These are phyloP conservation scores for Nakataea oryzae DNA, from an alignment of 2,329 filamentous ascomycete species.

Conservation along the genomic window DNA sequence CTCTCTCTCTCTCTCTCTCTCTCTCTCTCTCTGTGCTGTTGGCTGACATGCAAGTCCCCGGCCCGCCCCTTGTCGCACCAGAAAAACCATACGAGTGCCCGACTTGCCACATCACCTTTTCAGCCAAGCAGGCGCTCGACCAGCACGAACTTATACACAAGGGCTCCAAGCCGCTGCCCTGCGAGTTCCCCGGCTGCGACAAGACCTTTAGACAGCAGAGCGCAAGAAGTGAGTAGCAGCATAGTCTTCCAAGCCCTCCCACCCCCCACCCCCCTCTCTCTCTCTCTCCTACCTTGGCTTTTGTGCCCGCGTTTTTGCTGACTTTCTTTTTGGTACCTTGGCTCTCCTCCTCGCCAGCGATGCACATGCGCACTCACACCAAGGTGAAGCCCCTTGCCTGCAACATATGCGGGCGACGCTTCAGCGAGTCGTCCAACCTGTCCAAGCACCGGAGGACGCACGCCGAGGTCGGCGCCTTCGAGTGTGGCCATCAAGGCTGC, in stretches of 20 bases:
- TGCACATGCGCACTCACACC: conserved; percentile 57
- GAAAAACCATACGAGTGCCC: conserved; percentile 49
- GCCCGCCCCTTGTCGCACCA: conserved; percentile 14
- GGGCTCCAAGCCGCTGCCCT: conserved; percentile 52
- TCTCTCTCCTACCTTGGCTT: background rate
- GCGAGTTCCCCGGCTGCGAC: conserved; percentile 35
- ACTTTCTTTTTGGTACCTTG: background rate
- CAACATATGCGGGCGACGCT: conserved; percentile 45
- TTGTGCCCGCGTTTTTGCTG: background rate
- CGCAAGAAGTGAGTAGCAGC: conserved; percentile 46
- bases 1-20: too few species aligned
- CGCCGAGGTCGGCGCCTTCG: conserved; percentile 37
- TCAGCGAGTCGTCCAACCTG: conserved; percentile 56
- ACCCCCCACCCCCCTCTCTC: background rate
- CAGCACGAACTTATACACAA: conserved; percentile 60
- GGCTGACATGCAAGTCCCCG: conserved; percentile 8
- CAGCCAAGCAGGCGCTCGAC: conserved; percentile 56
- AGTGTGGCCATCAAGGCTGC: conserved; percentile 37
- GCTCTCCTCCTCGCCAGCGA: conserved; percentile 35
- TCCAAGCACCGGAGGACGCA: conserved; percentile 57
- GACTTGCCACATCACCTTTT: conserved; percentile 47
- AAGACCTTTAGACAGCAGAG: conserved; percentile 58
- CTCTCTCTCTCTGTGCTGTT: background rate
- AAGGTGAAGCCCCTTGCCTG: conserved; percentile 53
- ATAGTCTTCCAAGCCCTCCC: conserved; percentile 4